Evolutionary conservation across 1,284 basidiomycete species (phyloP), one percentile per base, ranked within the genome.

Genomic region (Phellinidium pouzarii): DNA sequence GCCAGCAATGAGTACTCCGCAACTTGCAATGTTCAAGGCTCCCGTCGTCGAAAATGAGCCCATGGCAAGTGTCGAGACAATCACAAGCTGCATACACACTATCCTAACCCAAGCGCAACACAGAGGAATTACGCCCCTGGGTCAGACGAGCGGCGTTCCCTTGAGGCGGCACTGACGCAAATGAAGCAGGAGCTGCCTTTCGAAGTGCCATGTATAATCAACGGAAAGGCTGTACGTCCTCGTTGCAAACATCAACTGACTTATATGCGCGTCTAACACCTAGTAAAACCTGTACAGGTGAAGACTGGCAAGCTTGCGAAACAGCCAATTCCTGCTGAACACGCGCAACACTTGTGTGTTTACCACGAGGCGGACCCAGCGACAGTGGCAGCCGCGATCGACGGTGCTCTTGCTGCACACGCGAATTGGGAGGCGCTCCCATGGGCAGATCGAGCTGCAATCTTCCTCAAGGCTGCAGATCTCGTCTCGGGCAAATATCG

Each of bases 381-480:
- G 22, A 82, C 86, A 7, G 83, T 97, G 47, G 67, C 79, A 3
- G 74, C 76, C 55, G 94, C 95, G 25, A 96, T 99, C 63, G 82
- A 90, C 29, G 91, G 90, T 49, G 89, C 94, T 4, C 79, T 99
- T 43, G 80, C 80, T 38, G 93, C 91, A 41, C 95, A 94, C 70
- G 72, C 73, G 22, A 80, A 79, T 42, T 99, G 95, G 95, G 94
- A 97, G 73, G 76, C 80, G 57, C 75, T 98, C 75, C 94, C 95
- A 2, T 99, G 94, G 93, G 86, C 82, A 64, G 96, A 99, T 70
- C 82, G 93, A 46, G 94, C 96, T 4, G 91, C 95, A 52, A 96
- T 99, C 72, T 98, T 98, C 76, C 78, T 99, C 62, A 96, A 96
- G 70, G 93, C 94, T 2, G 94, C 94, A 31, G 95, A 99, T 68